These are phyloP conservation scores for Blastobotrys mokoenaii DNA, from an alignment of 805 yeast species.

Conservation along the genomic window DNA sequence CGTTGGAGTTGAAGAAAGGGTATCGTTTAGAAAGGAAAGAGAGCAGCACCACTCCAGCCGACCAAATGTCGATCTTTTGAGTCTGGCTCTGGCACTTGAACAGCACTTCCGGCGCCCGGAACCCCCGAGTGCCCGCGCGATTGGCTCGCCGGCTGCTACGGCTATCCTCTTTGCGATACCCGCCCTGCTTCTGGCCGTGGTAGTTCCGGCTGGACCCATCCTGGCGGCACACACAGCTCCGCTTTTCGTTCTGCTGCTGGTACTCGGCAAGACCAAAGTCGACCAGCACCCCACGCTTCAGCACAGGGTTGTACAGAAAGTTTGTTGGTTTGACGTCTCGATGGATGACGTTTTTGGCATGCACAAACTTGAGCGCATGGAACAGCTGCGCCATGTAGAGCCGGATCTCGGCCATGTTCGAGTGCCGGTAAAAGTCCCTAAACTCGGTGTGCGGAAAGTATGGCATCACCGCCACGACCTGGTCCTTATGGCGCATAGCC, in stretches of 20 bases:
- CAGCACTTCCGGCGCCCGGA: constrained; percentile 88
- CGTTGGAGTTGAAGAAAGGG: constrained; percentile 90
- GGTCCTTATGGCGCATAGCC: constrained; percentile 80
- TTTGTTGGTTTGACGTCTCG: constrained; percentile 88
- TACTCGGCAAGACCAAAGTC: constrained; percentile 90
- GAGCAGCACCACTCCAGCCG: constrained; percentile 80
- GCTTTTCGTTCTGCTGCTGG: constrained; percentile 21
- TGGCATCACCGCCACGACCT: constrained; percentile 87
- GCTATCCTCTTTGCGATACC: constrained; percentile 80
- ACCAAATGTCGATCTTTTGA: constrained; percentile 81
- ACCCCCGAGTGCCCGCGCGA: constrained; percentile 94
- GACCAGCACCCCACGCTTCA: constrained; percentile 69
- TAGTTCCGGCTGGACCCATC: constrained; percentile 12
- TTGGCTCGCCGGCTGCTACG: constrained; percentile 89
- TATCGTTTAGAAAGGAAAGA: constrained; percentile 72
- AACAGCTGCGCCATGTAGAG: constrained; percentile 73
- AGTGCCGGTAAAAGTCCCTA: constrained; percentile 68
- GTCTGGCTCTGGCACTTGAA: constrained; percentile 80
- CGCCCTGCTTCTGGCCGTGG: constrained; percentile 35
- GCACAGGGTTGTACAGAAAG: constrained; percentile 58
- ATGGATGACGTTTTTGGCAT: constrained; percentile 71
- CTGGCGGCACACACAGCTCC: constrained; percentile 13
- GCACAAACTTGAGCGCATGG: constrained; percentile 68
- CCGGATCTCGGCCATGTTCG: constrained; percentile 72
- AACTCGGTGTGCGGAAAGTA: constrained; percentile 87